Conservation (phyloP, 371 early-diverging fungal genomes). For the Lichtheimia corymbifera region DNA sequence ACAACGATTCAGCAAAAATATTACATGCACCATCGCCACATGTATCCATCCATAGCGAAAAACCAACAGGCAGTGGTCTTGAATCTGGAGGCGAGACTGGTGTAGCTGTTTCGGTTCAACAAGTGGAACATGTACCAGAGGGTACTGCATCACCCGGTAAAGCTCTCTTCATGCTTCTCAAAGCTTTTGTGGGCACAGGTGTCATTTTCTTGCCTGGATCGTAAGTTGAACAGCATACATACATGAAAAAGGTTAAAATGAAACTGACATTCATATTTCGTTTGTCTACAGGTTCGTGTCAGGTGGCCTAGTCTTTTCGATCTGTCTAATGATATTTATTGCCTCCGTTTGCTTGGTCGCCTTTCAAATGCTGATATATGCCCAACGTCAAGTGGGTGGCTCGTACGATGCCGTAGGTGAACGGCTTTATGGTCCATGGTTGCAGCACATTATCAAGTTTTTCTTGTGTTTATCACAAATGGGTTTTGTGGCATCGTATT, state of each 20-base stretch:
- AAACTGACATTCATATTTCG: not conserved
- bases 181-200: constrained; percentile 81
- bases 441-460: constrained; percentile 62
- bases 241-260: not conserved
- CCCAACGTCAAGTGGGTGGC: constrained; percentile 54
- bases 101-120: not conserved
- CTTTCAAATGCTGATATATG: constrained; percentile 32
- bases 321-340: constrained; percentile 34
- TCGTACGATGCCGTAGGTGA: constrained; percentile 82
- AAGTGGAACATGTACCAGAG: constrained; percentile 18
- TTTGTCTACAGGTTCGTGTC: constrained; percentile 38
- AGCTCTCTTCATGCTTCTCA: constrained; percentile 75
- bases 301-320: constrained; percentile 42
- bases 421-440: constrained; percentile 66
- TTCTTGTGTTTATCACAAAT: constrained; percentile 79
- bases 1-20: constrained; percentile 10
- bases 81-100: not conserved
- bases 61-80: not conserved
- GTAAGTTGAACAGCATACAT: not conserved
- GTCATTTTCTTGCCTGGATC: constrained; percentile 48
- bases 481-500: constrained; percentile 82
- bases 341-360: constrained; percentile 30
- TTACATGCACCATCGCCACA: not conserved
- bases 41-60: not conserved
- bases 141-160: constrained; percentile 61